Conservation (phyloP, 1,284 basidiomycete genomes). For the Ceratobasidium sp. region DNA sequence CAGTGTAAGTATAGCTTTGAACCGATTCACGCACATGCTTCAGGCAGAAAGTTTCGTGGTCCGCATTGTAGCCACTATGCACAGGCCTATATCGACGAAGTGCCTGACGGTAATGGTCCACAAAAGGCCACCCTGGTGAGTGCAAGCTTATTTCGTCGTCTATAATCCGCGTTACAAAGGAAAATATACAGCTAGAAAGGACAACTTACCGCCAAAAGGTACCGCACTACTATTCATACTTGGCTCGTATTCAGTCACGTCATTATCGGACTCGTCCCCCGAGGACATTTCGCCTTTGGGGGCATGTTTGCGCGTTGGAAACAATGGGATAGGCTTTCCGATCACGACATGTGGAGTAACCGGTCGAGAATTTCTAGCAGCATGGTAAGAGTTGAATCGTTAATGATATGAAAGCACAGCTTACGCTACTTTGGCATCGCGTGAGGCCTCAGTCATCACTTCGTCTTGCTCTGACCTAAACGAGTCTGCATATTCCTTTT, state of each 20-base stretch:
- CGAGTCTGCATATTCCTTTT: conserved; percentile 31
- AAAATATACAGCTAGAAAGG: too few relatives aligned
- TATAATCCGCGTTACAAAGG: background rate
- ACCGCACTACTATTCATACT: conserved; percentile 31
- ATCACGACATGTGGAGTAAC: conserved; percentile 46
- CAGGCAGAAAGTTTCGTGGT: conserved; percentile 25
- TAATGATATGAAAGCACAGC: conserved; percentile 42
- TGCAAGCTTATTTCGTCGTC: conserved; percentile 17
- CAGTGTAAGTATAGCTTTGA: background rate
- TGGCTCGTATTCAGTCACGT: conserved; percentile 42
- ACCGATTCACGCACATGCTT: conserved; percentile 14
- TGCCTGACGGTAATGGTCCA: conserved; percentile 39
- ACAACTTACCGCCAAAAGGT: conserved; percentile 12
- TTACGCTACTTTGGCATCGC: conserved; percentile 71
- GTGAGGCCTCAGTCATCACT: conserved; percentile 63
- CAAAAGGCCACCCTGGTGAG: conserved; percentile 33
- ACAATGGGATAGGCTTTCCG: background rate
- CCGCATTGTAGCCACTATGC: conserved; percentile 13
- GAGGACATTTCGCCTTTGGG: conserved; percentile 61
- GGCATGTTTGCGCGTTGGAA: conserved; percentile 39
- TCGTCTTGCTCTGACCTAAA: conserved; percentile 51
- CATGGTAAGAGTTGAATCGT: background rate
- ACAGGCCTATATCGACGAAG: conserved; percentile 37
- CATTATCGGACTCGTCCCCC: conserved; percentile 78
- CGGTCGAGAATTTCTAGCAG: conserved; percentile 59